Conservation (phyloP, 345 rosid genomes). For the Lagerstroemia speciosa region DNA sequence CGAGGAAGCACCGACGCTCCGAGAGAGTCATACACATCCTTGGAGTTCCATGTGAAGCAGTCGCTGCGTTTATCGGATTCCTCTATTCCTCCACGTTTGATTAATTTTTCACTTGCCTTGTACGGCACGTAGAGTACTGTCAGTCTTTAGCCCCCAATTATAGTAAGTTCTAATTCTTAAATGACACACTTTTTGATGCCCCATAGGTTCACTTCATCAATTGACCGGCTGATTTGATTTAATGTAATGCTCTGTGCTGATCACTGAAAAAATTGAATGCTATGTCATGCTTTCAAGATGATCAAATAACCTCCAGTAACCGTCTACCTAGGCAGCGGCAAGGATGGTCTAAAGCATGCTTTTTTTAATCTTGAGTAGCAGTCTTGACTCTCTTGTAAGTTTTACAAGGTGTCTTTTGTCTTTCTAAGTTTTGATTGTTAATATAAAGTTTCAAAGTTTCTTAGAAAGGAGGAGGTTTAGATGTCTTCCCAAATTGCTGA, state of each 20-base stretch:
- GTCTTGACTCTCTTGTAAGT: too few relatives aligned
- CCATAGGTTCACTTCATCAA: not conserved
- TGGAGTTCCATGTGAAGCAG: constrained; percentile 42
- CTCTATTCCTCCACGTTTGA: constrained; percentile 31
- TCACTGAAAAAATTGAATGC: not conserved
- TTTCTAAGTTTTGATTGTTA: too few relatives aligned
- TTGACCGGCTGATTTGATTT: too few relatives aligned
- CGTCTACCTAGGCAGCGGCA: too few relatives aligned
- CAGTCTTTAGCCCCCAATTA: not conserved
- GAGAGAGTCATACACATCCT: constrained; percentile 25
- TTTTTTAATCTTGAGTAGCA: too few relatives aligned
- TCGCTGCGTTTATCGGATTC: constrained; percentile 27
- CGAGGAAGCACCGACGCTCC: constrained; percentile 32
- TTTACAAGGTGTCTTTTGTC: too few relatives aligned
- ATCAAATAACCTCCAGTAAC: too few relatives aligned
- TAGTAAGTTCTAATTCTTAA: not conserved
- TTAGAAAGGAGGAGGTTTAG: not conserved
- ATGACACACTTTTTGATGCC: not conserved
- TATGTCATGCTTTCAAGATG: not conserved
- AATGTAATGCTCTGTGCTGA: too few relatives aligned
- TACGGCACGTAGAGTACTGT: not conserved
- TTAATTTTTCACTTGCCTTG: not conserved
- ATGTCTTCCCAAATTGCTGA: not conserved
- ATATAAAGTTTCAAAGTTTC: not conserved
- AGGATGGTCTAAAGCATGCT: too few relatives aligned